Base-by-base conservation (phyloP, 805 yeast species). In the Monosporozyma aerobia region DNA sequence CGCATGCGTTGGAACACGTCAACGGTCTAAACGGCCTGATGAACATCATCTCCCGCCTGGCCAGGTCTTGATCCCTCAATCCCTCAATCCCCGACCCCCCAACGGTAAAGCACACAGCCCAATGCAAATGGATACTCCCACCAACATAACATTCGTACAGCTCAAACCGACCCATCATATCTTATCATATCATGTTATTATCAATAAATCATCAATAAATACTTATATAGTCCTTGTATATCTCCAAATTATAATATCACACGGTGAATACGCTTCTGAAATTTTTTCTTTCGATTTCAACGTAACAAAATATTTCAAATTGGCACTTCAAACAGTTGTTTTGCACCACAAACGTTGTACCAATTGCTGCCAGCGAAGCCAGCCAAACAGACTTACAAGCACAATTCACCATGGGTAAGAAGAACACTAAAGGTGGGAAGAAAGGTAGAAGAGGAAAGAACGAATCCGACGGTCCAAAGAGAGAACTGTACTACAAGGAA, bases 381-480 rank as follows among this genome's bases (percentile, higher is more conserved):
- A 14, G 14, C 13, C 37, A 13, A 33, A 35, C 16, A 35, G n/a
- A 13, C 16, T 13, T 35, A 35, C 19, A 13, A 35, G 39, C 39
- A 35, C 39, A 14, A 35, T 40, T 19, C 44, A 40, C 44, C 44
- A 69, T 69, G 72, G 72, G 71, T 67, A 69, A 67, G 57, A 68
- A 67, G 57, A 68, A 66, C 62, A 65, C 70, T 55, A 73, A 77
- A 69, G 94, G 95, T 73, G 95, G 95, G 73, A 87, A 87, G 74
- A 85, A 88, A 76, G 92, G 83, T 70, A 77, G 99, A 80, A 87
- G 97, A 81, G 99, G 99, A 73, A 94, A 94, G 92, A 90, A 90
- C 73, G 96, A 85, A 69, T 82, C 83, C 72, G 85, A 80, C 55
- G 83, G 85, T 58, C 90, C 89, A 74, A 94, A 94, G 79, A 88